Evolutionary conservation across 345 rosid genomes (phyloP).

Genomic region (Firmiana major): DNA sequence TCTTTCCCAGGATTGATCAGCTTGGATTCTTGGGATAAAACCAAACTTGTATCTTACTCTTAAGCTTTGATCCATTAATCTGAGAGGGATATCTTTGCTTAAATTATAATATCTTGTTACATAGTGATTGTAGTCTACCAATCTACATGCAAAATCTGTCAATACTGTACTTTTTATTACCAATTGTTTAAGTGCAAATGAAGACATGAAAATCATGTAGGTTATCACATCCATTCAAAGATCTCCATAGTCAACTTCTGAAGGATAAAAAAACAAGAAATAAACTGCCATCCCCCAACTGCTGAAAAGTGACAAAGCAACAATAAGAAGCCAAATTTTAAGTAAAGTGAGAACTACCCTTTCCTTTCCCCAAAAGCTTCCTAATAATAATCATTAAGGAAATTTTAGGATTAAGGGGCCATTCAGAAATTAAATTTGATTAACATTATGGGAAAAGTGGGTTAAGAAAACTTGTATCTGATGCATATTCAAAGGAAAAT

Average conservation of each 20-base stretch:
- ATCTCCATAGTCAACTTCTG: background rate
- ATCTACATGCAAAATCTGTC: background rate
- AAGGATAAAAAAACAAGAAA: background rate
- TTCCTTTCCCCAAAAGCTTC: background rate
- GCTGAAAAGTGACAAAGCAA: slow-evolving; percentile 12
- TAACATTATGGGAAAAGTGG: background rate
- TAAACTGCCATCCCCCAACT: background rate
- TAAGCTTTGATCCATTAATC: no score
- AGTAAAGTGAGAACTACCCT: background rate
- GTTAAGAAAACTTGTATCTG: background rate
- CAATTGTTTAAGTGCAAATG: background rate
- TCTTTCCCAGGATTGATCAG: no score
- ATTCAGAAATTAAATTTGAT: background rate
- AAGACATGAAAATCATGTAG: slow-evolving; percentile 1
- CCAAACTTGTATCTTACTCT: no score
- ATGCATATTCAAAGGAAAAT: slow-evolving; percentile 9
- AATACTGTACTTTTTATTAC: background rate
- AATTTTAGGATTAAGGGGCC: background rate
- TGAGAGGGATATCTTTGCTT: no score
- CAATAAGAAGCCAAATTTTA: background rate
- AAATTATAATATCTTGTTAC: background rate
- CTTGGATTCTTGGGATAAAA: no score
- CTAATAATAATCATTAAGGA: background rate
- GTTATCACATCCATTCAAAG: slow-evolving; percentile 4
- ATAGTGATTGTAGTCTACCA: background rate